phyloP scores from a whole-genome alignment of 805 yeast species.

The Wickerhamiella musiphila region DNA sequence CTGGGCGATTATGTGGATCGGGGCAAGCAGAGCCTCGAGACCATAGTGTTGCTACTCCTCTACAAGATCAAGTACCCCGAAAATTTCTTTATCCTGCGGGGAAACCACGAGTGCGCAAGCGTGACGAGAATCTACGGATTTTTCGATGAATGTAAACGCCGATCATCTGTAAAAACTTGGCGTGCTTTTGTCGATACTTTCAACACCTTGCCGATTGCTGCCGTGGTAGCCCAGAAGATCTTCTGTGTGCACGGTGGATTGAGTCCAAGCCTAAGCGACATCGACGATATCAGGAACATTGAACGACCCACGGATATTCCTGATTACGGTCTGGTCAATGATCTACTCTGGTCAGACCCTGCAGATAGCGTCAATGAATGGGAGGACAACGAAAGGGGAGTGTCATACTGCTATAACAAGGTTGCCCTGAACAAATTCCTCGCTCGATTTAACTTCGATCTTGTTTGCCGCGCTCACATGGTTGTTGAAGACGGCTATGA shows the following conservation, averaged over 20 bases:
- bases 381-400: conserved; percentile 81
- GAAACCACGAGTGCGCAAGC: conserved; percentile 95
- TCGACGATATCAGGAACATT: conserved; percentile 59
- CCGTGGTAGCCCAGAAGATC: conserved; percentile 86
- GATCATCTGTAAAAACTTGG: conserved; percentile 88
- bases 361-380: conserved; percentile 70
- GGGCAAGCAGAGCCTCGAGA: conserved; percentile 90
- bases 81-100: conserved; percentile 79
- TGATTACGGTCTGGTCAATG: conserved; percentile 62
- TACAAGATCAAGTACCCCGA: conserved; percentile 95
- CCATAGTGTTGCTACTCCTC: conserved; percentile 70
- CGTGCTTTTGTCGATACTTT: conserved; percentile 84
- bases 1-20: conserved; percentile 96
- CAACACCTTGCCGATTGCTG: conserved; percentile 89
- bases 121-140: conserved; percentile 95
- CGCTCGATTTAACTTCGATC: conserved; percentile 57
- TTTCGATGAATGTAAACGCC: conserved; percentile 92
- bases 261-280: conserved; percentile 51
- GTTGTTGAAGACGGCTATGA: conserved; percentile 72
- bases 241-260: conserved; percentile 83
- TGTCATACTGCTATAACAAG: conserved; percentile 61
- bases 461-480: conserved; percentile 78
- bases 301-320: conserved; percentile 79
- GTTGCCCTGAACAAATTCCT: conserved; percentile 66
- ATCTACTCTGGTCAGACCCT: conserved; percentile 71